Conservation (phyloP, 2,329 filamentous ascomycete species). For the Exophiala bonariae region DNA sequence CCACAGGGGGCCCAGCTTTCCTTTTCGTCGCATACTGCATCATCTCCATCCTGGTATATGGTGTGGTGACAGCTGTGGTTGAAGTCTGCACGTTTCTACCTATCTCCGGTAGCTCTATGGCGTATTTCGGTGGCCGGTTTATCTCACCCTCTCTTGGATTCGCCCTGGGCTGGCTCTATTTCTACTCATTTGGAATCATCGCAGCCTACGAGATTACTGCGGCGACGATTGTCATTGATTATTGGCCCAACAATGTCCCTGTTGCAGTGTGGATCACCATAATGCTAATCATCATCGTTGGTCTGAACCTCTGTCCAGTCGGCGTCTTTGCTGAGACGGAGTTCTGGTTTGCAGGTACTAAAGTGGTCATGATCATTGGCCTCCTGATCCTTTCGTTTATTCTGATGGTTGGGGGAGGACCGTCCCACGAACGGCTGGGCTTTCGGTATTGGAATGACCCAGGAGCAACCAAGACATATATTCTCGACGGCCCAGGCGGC, state of each 20-base stretch:
- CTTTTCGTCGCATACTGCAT: conserved; percentile 33
- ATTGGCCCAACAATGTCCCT: conserved; percentile 35
- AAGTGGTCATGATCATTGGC: conserved; percentile 52
- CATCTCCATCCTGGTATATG: conserved; percentile 41
- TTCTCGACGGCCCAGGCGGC: conserved; percentile 48
- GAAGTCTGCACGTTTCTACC: conserved; percentile 38
- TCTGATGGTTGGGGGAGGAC: conserved; percentile 47
- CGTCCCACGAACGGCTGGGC: conserved; percentile 43
- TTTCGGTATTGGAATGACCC: conserved; percentile 52
- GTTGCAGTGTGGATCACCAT: conserved; percentile 48
- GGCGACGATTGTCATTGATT: conserved; percentile 46
- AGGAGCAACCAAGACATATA: conserved; percentile 63
- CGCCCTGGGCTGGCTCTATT: conserved; percentile 36
- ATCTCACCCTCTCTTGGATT: conserved; percentile 57
- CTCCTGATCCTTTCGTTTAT: conserved; percentile 51
- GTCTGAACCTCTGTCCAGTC: conserved; percentile 44
- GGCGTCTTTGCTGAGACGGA: conserved; percentile 53
- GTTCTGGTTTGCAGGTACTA: conserved; percentile 52
- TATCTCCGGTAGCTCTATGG: conserved; percentile 57
- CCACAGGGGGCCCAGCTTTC: conserved; percentile 64
- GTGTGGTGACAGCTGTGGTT: conserved; percentile 47
- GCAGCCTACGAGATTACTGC: conserved; percentile 44
- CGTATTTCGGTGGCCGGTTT: conserved; percentile 49
- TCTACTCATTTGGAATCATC: conserved; percentile 50
- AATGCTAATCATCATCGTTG: conserved; percentile 31